Conservation (phyloP, 163 green algal genomes). For the Scenedesmus sp. region DNA sequence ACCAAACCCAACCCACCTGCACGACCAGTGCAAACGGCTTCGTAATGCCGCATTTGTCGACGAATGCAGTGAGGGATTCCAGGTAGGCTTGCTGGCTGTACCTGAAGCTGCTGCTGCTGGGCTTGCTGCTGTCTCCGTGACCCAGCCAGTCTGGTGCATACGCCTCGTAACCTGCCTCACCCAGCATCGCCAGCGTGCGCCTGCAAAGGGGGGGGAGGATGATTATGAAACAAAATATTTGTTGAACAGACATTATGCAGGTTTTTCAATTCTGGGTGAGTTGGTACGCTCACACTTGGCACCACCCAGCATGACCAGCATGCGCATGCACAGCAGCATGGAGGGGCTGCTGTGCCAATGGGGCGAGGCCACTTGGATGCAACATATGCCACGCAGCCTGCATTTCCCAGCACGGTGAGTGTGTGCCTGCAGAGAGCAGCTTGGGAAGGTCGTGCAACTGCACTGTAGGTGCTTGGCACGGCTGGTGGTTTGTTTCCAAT, state of each 20-base stretch:
- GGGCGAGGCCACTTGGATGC: conserved; percentile 84
- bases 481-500: too few species aligned
- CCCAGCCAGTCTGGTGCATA: conserved; percentile 85
- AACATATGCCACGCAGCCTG: conserved; percentile 74
- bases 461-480: background rate
- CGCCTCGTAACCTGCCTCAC: conserved; percentile 69
- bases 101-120: conserved; percentile 63
- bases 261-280: conserved; percentile 84
- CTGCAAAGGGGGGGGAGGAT: too few species aligned
- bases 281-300: conserved; percentile 71
- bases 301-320: conserved; percentile 71
- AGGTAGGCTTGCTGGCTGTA: conserved; percentile 77
- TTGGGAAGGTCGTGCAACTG: background rate
- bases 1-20: conserved; percentile 62
- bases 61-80: conserved; percentile 64
- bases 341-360: too few species aligned
- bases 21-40: conserved; percentile 81
- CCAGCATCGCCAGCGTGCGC: conserved; percentile 75
- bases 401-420: conserved; percentile 72
- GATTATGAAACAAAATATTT: too few species aligned
- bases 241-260: too few species aligned
- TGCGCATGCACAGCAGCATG: conserved; percentile 66
- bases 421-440: conserved; percentile 60
- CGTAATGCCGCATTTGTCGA: conserved; percentile 66
- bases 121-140: conserved; percentile 80